phyloP scores from a whole-genome alignment of 2,329 filamentous ascomycete genomes.

The Rutstroemia sydowiana region DNA sequence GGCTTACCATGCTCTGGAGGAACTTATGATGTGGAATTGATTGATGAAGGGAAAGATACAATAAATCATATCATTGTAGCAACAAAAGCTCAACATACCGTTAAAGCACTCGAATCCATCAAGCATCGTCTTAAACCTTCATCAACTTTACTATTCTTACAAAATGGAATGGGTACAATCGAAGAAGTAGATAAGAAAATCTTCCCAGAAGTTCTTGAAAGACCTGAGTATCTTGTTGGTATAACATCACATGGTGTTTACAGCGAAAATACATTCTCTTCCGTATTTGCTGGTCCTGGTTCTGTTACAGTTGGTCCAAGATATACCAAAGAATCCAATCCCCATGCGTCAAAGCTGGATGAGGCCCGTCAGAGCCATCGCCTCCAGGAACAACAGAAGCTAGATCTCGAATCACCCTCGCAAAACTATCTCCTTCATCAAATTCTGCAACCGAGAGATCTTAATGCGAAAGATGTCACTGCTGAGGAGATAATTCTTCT shows the following conservation, averaged over 20 bases:
- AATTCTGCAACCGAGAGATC: slow-evolving; percentile 36
- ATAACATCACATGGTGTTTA: slow-evolving; percentile 51
- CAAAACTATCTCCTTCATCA: slow-evolving; percentile 23
- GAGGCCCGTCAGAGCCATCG: too few species aligned
- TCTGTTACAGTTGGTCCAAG: slow-evolving; percentile 39
- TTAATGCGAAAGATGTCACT: slow-evolving; percentile 36
- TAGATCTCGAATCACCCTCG: too few species aligned
- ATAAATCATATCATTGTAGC: slow-evolving; percentile 63
- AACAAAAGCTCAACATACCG: slow-evolving; percentile 64
- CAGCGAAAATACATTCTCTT: slow-evolving; percentile 43
- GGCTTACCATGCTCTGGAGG: slow-evolving; percentile 17
- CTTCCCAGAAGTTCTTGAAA: slow-evolving; percentile 47
- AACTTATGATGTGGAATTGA: slow-evolving; percentile 19
- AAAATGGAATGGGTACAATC: slow-evolving; percentile 77
- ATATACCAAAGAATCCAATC: slow-evolving; percentile 9
- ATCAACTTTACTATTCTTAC: slow-evolving; percentile 74
- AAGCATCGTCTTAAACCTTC: slow-evolving; percentile 51
- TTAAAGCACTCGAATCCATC: slow-evolving; percentile 53
- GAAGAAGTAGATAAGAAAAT: slow-evolving; percentile 51
- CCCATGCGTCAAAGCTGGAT: background rate
- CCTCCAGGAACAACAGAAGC: too few species aligned
- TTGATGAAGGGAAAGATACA: background rate
- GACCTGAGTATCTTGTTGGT: slow-evolving; percentile 69
- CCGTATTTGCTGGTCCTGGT: slow-evolving; percentile 45
- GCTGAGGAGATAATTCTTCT: slow-evolving; percentile 42